phyloP scores from a whole-genome alignment of 164 flowering plant species.

The Sextonia rubra region DNA sequence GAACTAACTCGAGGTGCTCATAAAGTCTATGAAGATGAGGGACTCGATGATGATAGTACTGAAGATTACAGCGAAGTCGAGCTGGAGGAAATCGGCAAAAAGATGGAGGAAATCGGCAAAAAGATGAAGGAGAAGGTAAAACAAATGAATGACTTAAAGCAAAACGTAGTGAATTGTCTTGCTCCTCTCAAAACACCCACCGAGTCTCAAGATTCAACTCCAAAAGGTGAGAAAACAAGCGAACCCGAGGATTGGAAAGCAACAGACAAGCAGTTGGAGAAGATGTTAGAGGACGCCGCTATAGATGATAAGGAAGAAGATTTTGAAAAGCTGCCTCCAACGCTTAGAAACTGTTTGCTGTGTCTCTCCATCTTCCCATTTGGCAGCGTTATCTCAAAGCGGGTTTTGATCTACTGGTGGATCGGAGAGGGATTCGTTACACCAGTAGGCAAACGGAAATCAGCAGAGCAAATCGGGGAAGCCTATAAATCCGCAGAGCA shows the following conservation, averaged over 20 bases:
- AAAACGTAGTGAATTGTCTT: not conserved
- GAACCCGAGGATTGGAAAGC: too few relatives aligned
- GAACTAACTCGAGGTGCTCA: too few relatives aligned
- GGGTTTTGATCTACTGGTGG: constrained; percentile 40
- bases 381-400: constrained; percentile 23
- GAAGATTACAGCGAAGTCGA: too few relatives aligned
- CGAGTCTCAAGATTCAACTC: not conserved
- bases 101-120: too few relatives aligned
- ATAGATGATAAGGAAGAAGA: not conserved
- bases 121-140: not conserved
- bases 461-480: constrained; percentile 16
- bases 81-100: too few relatives aligned
- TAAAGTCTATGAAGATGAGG: not conserved
- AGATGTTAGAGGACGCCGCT: constrained; percentile 3
- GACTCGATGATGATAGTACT: too few relatives aligned
- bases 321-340: not conserved
- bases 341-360: constrained; percentile 26
- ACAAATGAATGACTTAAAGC: not conserved
- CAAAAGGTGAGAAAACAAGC: not conserved
- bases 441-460: not conserved
- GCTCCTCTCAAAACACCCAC: too few relatives aligned
- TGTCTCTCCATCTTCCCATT: constrained; percentile 42
- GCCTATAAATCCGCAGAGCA: constrained; percentile 17
- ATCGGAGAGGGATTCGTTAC: constrained; percentile 32
- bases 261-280: not conserved